These are phyloP conservation scores for Boletus semigastroideus DNA, from an alignment of 1,284 basidiomycete species.

Conservation along the genomic window DNA sequence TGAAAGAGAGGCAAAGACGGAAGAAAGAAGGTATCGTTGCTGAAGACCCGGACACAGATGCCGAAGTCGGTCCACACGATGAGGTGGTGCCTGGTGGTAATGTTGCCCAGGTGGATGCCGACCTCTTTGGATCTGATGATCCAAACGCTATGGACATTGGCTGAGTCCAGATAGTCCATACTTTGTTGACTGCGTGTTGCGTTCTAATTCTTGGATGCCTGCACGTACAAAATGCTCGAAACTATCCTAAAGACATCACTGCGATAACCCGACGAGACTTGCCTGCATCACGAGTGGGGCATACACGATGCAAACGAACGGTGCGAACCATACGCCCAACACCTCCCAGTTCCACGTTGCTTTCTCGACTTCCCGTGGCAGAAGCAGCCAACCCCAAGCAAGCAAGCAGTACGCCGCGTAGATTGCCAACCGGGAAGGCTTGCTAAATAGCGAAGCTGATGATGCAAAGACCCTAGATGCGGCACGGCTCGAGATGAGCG, in stretches of 20 bases:
- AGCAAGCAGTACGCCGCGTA: slow-evolving; percentile 47
- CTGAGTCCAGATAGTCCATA: slow-evolving; percentile 19
- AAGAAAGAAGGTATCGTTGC: slow-evolving; percentile 59
- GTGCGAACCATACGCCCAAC: slow-evolving; percentile 72
- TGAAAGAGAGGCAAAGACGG: slow-evolving; percentile 68
- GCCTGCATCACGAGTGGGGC: slow-evolving; percentile 69
- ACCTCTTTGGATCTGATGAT: slow-evolving; percentile 61
- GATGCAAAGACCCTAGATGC: slow-evolving; percentile 25
- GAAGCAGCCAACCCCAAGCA: slow-evolving; percentile 58
- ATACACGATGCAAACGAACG: slow-evolving; percentile 72
- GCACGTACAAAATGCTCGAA: neutral
- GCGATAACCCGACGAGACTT: slow-evolving; percentile 47
- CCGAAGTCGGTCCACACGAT: slow-evolving; percentile 42
- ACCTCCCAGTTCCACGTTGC: slow-evolving; percentile 72
- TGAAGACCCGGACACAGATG: slow-evolving; percentile 48
- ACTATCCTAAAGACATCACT: slow-evolving; percentile 2
- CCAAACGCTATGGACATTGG: slow-evolving; percentile 44
- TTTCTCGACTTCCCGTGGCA: slow-evolving; percentile 41
- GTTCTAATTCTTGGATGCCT: neutral
- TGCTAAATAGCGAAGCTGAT: slow-evolving; percentile 31
- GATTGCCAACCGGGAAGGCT: slow-evolving; percentile 31
- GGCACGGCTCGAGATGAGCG: slow-evolving; percentile 46
- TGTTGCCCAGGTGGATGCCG: slow-evolving; percentile 31
- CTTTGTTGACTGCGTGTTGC: neutral
- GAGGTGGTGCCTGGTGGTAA: slow-evolving; percentile 32